Evolutionary conservation across 495 filamentous ascomycete genomes (phyloP), one percentile per base, ranked within the genome.

Genomic region (Friedmanniomyces simplex): DNA sequence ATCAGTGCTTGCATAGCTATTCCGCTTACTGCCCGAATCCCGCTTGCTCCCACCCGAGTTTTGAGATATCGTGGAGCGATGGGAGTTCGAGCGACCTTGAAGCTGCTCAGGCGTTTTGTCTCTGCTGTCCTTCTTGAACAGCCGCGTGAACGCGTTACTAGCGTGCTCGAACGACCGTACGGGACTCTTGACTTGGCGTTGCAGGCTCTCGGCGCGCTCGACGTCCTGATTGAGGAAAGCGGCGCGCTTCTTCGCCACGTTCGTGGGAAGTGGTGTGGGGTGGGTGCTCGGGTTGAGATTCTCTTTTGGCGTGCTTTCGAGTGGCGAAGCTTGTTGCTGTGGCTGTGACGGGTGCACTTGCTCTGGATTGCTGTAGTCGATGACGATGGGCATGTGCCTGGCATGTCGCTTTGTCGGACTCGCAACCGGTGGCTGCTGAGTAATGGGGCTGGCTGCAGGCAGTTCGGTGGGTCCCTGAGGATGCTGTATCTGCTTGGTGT

Each of bases 91-190:
- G 8, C 54, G 54, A 11, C 8, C 16, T 20, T 39, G 25, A 3
- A n/a, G 39, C 22, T 53, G 39, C 34, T 54, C 45, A 21, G 52
- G 58, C 14, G 30, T 54, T 18, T 53, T 41, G 26, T 57, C 43
- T 13, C 18, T 43, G 25, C 18, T 43, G 25, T 52, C 54, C 20
- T 39, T 52, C 45, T 55, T 54, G 55, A 63, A 63, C 14, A 63
- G 53, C 42, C 57, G 43, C 5, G 57, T 63, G 48, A 59, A 63
- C 39, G 61, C 61, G 39, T 59, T 63, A 21, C 57, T 63, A 60
- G 61, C 61, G 49, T 60, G 61, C 28, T 63, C 61, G 45, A 63
- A 63, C 16, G 61, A 46, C 37, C 61, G 61, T 2, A 63, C 61
- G 24, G 61, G 50, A 47, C 28, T n/a, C 57, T 57, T 63, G 41